Conservation (phyloP, 345 rosid genomes). For the Euphorbia pulcherrima region DNA sequence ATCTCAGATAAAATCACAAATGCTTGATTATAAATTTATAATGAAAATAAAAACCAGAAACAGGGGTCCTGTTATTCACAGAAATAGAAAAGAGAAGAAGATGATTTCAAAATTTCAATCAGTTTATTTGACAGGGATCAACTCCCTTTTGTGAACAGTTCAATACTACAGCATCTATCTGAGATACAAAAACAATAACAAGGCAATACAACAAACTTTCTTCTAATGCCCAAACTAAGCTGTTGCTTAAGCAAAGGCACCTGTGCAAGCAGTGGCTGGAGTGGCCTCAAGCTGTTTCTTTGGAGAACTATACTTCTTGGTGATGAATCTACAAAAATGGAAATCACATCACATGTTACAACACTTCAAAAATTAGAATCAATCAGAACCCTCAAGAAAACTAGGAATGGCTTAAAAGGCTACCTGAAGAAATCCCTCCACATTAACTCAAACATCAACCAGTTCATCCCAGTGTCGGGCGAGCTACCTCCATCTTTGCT, state of each 20-base stretch:
- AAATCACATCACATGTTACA: background rate
- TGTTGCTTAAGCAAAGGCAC: conserved; percentile 46
- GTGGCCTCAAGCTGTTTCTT: conserved; percentile 55
- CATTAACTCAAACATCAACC: conserved; percentile 79
- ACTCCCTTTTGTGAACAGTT: conserved; percentile 3
- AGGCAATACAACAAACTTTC: background rate
- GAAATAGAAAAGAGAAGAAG: background rate
- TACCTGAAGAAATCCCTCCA: conserved; percentile 99
- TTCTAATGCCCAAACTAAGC: background rate
- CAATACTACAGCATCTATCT: conserved; percentile 1
- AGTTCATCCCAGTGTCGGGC: conserved; percentile 55
- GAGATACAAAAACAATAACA: background rate
- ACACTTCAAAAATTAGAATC: background rate
- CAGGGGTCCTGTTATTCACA: conserved; percentile 8
- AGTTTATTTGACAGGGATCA: conserved; percentile 12
- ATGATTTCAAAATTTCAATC: conserved; percentile 1
- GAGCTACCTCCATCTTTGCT: conserved; percentile 30
- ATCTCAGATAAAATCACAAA: too few relatives aligned
- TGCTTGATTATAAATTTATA: background rate
- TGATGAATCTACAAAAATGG: conserved; percentile 57
- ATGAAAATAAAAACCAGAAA: background rate
- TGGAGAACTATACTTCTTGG: conserved; percentile 68
- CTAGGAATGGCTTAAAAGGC: background rate
- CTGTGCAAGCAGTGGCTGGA: conserved; percentile 74
- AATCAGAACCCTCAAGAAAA: background rate